These are phyloP conservation scores for Periconia digitata DNA, from an alignment of 2,329 filamentous ascomycete species.

Conservation along the genomic window DNA sequence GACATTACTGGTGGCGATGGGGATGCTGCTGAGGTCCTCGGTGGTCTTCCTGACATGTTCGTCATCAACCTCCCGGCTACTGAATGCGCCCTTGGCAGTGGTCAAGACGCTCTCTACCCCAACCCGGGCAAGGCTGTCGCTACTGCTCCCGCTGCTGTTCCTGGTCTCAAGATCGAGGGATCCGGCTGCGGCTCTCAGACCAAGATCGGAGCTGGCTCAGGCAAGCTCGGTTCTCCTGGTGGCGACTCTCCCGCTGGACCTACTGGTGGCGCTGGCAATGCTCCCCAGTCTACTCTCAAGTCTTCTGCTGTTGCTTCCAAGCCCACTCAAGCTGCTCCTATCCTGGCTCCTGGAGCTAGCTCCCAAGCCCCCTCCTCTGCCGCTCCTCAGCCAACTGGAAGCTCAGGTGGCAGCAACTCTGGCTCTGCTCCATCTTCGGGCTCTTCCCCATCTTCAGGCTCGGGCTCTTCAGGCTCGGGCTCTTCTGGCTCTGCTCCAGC, in stretches of 20 bases:
- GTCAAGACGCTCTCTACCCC: constrained; percentile 65
- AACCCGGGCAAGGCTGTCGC: constrained; percentile 61
- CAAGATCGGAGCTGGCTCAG: constrained; percentile 34
- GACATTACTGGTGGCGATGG: constrained; percentile 53
- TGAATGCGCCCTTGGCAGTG: constrained; percentile 58
- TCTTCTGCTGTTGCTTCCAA: neutral
- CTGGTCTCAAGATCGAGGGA: constrained; percentile 33
- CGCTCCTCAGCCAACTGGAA: constrained; percentile 10
- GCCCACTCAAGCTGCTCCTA: neutral
- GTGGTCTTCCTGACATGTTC: constrained; percentile 72
- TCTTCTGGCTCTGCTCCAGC: neutral
- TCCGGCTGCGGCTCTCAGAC: constrained; percentile 31
- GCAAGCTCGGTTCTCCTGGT: constrained; percentile 31
- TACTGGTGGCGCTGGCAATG: constrained; percentile 6
- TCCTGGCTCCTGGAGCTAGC: constrained; percentile 5
- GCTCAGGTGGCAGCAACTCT: neutral
- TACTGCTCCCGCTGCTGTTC: constrained; percentile 27
- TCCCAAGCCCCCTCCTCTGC: constrained; percentile 8
- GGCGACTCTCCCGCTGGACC: constrained; percentile 3
- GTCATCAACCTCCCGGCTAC: constrained; percentile 66
- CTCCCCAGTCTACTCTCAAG: constrained; percentile 4
- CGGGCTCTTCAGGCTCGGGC: constrained; percentile 5
- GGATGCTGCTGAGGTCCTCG: constrained; percentile 41
- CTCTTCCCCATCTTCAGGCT: constrained; percentile 9
- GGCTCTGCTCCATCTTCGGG: constrained; percentile 7